These are phyloP conservation scores for Cajanus cajan DNA, from an alignment of 306 rosid species.

Conservation along the genomic window DNA sequence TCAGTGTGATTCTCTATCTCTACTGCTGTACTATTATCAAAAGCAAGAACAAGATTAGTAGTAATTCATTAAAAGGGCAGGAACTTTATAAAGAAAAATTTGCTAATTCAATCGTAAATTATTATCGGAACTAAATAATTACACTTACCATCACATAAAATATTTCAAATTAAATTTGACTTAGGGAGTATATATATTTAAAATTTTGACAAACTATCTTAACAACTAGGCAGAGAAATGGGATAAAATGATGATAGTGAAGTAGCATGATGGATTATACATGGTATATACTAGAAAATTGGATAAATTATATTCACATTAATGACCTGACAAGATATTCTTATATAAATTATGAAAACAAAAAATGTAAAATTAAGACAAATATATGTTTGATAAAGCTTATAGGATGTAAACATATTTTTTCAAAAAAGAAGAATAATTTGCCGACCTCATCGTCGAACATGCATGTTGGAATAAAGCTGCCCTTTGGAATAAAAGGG, in stretches of 20 bases:
- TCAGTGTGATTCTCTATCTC: constrained; percentile 7
- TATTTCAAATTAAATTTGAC: not conserved
- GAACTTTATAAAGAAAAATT: not conserved
- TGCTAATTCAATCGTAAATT: not conserved
- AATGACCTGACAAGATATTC: too few relatives aligned
- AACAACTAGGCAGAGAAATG: not conserved
- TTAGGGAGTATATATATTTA: not conserved
- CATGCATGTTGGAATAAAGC: not conserved
- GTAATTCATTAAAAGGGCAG: not conserved
- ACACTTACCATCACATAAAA: not conserved
- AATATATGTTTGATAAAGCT: too few relatives aligned
- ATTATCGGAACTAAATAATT: not conserved
- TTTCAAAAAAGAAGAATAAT: too few relatives aligned
- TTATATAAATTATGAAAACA: too few relatives aligned
- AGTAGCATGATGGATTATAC: too few relatives aligned
- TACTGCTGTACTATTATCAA: not conserved
- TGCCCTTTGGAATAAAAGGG: not conserved
- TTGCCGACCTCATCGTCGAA: not conserved
- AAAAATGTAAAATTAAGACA: too few relatives aligned
- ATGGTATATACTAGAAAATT: too few relatives aligned
- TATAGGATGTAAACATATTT: not conserved
- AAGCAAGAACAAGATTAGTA: not conserved
- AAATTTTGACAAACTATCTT: not conserved
- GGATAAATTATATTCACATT: not conserved
- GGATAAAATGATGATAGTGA: not conserved